These are phyloP conservation scores for Phoma sp. DNA, from an alignment of 2,329 filamentous ascomycete genomes.

Conservation along the genomic window DNA sequence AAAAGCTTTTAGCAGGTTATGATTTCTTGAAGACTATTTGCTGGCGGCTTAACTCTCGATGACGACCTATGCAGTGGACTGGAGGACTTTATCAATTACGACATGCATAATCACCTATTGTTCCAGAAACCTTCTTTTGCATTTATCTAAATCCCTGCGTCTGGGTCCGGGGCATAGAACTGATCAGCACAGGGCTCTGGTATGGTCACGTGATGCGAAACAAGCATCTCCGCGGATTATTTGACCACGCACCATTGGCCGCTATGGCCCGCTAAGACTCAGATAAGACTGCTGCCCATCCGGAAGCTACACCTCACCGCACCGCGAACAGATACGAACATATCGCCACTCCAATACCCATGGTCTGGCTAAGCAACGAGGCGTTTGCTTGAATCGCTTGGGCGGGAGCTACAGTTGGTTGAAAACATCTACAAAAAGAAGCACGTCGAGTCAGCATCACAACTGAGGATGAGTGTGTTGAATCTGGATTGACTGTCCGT, in stretches of 20 bases:
- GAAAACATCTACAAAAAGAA: not conserved
- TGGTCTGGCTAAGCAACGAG: conserved; percentile 15
- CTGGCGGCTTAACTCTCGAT: not conserved
- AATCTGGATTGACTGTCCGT: not conserved
- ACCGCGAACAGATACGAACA: conserved; percentile 16
- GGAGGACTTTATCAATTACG: not conserved
- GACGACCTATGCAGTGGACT: not conserved
- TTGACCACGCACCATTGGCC: not conserved
- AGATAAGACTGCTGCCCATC: conserved; percentile 12
- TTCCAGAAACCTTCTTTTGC: too few relatives aligned
- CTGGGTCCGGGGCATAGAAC: too few relatives aligned
- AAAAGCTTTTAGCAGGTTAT: not conserved
- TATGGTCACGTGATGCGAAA: conserved; percentile 13
- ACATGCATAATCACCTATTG: not conserved
- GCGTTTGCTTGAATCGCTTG: conserved; percentile 17
- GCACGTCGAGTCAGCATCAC: not conserved
- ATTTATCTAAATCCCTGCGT: too few relatives aligned
- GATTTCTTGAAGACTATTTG: not conserved
- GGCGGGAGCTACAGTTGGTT: not conserved
- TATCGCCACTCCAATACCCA: conserved; percentile 2
- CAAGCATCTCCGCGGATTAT: conserved; percentile 15
- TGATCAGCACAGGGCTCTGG: not conserved
- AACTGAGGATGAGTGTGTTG: not conserved
- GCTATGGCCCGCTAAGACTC: not conserved
- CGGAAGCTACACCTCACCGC: conserved; percentile 7